Evolutionary conservation across 495 filamentous ascomycete genomes (phyloP), one percentile per base, ranked within the genome.

Genomic region (Emericellopsis terricola): DNA sequence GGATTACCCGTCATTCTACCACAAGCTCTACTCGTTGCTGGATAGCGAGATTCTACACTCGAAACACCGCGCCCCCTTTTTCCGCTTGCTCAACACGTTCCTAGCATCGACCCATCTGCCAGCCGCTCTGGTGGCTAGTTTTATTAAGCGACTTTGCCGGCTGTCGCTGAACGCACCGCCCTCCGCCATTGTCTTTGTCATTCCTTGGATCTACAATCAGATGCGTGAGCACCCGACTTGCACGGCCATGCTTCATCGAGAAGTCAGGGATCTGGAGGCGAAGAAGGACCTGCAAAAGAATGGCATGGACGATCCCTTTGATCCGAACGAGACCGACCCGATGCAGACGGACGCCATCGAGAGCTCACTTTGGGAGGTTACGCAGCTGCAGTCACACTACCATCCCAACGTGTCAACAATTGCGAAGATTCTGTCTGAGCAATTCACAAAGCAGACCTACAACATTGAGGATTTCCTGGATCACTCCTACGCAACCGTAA

Each of bases 401-500:
- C 91, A 99, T 51, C 91, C 91, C 23, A 96, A 94, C 49, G 85
- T 99, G 23, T 85, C 87, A 2, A 85, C 86, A 3, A 76, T 96
- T 38, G 81, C 83, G 17, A 85, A 80, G 54, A 92, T 99, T 38
- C 74, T 99, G 38, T 80, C 80, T 16, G 83, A 99, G 61, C 89
- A 94, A 55, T 99, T 96, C 54, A 96, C 86, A 3, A 99, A 96
- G 61, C 77, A 84, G 51, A 60, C 72, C 8, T 99, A 94, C 54
- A 81, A 77, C 41, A 46, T 93, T 13, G 91, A 99, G 46, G 91
- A 99, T 45, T 99, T 99, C 56, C 56, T 96, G 34, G 91, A 96
- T 50, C 84, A 94, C 55, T 85, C 80, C 4, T 96, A 96, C 55
- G 71, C 65, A 41, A 84, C 77, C 44, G 78, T 82, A 57, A 69